A percentile compares a stretch with the other conserved stretches of the same genome.
Evolutionary conservation across 1,139 yeast species (phyloP).

Genomic region (Entelexis paramagnoliae): DNA sequence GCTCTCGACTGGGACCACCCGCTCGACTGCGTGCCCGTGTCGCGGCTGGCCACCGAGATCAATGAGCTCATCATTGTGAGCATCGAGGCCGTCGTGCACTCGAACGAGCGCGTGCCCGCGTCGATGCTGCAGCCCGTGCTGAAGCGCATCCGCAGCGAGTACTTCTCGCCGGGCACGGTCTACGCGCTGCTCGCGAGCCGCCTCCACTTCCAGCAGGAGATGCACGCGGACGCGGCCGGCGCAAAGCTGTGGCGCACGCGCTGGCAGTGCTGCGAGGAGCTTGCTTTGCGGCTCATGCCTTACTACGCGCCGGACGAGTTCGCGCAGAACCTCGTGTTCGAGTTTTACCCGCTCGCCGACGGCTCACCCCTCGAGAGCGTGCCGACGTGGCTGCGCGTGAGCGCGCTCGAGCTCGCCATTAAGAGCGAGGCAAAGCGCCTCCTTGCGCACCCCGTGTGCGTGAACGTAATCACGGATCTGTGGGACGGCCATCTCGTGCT

Average conservation of each 20-base stretch:
- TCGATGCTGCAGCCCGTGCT: constrained; percentile 45
- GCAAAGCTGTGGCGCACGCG: constrained; percentile 44
- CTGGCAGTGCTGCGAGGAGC: constrained; percentile 46
- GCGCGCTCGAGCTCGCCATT: constrained; percentile 47
- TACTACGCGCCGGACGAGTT: constrained; percentile 38
- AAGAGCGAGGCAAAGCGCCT: constrained; percentile 47
- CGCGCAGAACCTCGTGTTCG: constrained; percentile 37
- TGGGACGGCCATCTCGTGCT: constrained; percentile 44
- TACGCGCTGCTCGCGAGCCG: constrained; percentile 34
- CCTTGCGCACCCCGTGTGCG: constrained; percentile 47
- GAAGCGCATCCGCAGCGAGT: constrained; percentile 23
- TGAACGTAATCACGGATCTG: constrained; percentile 42
- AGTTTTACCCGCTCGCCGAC: constrained; percentile 35
- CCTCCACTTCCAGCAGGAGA: constrained; percentile 40
- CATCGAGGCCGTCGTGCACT: constrained; percentile 41
- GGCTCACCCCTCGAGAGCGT: constrained; percentile 27
- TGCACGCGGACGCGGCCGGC: constrained; percentile 40
- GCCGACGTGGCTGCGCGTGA: constrained; percentile 42
- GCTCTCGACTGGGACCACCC: constrained; percentile 15
- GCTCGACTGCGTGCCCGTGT: constrained; percentile 31
- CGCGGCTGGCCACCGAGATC: constrained; percentile 28
- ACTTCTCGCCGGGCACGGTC: constrained; percentile 30
- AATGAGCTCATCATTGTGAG: constrained; percentile 29
- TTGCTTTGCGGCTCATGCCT: constrained; percentile 44
- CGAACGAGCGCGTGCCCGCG: constrained; percentile 51